Evolutionary conservation across 495 filamentous ascomycete species (phyloP).

Genomic region (Lophiostoma macrostomum): DNA sequence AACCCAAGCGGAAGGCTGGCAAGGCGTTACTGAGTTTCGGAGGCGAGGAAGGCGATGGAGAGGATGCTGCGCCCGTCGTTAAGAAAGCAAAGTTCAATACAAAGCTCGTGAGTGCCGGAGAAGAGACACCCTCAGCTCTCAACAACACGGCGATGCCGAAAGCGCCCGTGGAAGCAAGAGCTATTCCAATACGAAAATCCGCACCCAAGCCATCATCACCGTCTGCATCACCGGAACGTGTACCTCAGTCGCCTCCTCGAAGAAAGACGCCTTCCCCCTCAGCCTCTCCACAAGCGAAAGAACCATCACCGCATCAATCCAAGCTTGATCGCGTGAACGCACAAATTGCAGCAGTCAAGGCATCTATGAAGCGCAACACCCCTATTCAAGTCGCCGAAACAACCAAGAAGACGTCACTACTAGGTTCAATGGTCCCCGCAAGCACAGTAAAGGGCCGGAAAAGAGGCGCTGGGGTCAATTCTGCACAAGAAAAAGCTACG

Average conservation of each 20-base stretch:
- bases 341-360: slow-evolving; percentile 85
- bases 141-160: slow-evolving; percentile 32
- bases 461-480: slow-evolving; percentile 55
- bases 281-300: slow-evolving; percentile 18
- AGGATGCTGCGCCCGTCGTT: slow-evolving; percentile 55
- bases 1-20: slow-evolving; percentile 74
- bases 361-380: slow-evolving; percentile 82
- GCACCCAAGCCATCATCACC: slow-evolving; percentile 42
- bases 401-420: slow-evolving; percentile 60
- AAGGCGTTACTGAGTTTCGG: slow-evolving; percentile 89
- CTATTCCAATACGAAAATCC: slow-evolving; percentile 29
- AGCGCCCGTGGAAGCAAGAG: slow-evolving; percentile 35
- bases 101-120: slow-evolving; percentile 66
- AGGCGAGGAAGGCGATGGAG: slow-evolving; percentile 74
- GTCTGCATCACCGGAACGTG: slow-evolving; percentile 36
- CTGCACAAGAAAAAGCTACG: slow-evolving; percentile 57
- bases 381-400: slow-evolving; percentile 54
- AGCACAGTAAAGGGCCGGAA: slow-evolving; percentile 78
- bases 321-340: slow-evolving; percentile 80
- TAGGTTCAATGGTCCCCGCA: slow-evolving; percentile 80
- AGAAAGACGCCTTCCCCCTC: slow-evolving; percentile 12
- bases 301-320: slow-evolving; percentile 51
- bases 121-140: slow-evolving; percentile 31
- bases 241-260: slow-evolving; percentile 6
- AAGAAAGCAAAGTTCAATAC: slow-evolving; percentile 94